A percentile compares a stretch with the other conserved stretches of the same genome.
phyloP scores from a whole-genome alignment of 495 filamentous ascomycete genomes.

The Aspergillus coremiiformis region DNA sequence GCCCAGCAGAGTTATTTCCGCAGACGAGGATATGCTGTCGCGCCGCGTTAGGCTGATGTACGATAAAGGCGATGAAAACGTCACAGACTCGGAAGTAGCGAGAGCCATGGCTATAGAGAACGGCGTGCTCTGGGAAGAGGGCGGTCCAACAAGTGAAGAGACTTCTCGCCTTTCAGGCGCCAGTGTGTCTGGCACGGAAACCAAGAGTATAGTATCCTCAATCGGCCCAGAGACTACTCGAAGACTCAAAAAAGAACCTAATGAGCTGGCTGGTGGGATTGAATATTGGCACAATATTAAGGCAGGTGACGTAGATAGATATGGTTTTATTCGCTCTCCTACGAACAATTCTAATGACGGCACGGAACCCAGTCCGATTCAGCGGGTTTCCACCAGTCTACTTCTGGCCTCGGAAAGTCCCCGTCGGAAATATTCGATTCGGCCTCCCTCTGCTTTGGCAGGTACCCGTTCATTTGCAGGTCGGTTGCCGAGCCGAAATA shows the following conservation, averaged over 20 bases:
- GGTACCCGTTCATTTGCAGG: conserved; percentile 44
- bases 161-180: conserved; percentile 25
- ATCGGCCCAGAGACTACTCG: conserved; percentile 6
- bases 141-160: conserved; percentile 42
- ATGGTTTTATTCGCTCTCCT: conserved; percentile 76
- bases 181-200: conserved; percentile 13
- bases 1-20: conserved; percentile 44
- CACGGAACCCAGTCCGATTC: conserved; percentile 46
- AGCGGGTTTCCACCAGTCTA: conserved; percentile 60
- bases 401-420: conserved; percentile 57
- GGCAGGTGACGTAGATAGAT: conserved; percentile 83
- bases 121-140: conserved; percentile 53
- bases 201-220: conserved; percentile 13
- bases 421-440: conserved; percentile 47
- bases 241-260: conserved; percentile 41
- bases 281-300: conserved; percentile 93
- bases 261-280: conserved; percentile 71
- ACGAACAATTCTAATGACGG: conserved; percentile 29
- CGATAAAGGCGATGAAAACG: conserved; percentile 58
- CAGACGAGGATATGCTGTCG: conserved; percentile 78
- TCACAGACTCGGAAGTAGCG: conserved; percentile 41
- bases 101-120: conserved; percentile 43
- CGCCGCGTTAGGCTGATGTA: conserved; percentile 90
- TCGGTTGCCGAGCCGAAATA: conserved; percentile 45
- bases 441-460: conserved; percentile 37